Evolutionary conservation across 2,329 filamentous ascomycete genomes (phyloP), one percentile per base, ranked within the genome.

Genomic region (Orbilia brochopaga): DNA sequence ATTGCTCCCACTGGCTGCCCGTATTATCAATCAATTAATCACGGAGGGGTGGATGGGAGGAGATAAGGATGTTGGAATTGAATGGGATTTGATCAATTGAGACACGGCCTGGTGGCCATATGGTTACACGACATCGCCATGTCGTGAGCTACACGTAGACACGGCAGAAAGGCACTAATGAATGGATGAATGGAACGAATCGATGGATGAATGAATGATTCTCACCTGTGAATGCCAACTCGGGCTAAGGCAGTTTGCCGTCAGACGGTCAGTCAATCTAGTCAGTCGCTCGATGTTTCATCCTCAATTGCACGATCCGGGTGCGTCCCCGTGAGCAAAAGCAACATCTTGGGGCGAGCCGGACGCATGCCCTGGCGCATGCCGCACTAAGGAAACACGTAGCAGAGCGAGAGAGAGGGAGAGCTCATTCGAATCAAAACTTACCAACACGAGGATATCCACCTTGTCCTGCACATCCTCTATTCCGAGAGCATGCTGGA

Each of bases 401-500:
- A 48, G 19, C n/a, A 19, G 17, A 21, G 8, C 17, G 5, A 48
- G 44, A 23, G 5, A 17, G 15, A 32, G 19, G 52, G 24, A 53
- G 37, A 35, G 46, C 24, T 40, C 32, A 40, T 23, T 77, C 80
- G 75, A 79, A 90, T 88, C 88, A 65, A 86, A 84, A 77, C 93
- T 91, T 0, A 90, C 88, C 78, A 93, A 80, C 77, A 93, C 90
- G 0, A 90, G 90, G 0, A 93, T 80, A 0, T 93, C 85, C 0
- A 94, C 81, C 30, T 92, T 82, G 77, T 91, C 88, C 0, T 92
- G 75, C 24, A 64, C 44, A 42, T 52, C 66, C n/a, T 83, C 80
- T 1, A 83, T 79, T 0, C 83, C 80, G 4, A 83, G 79, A 0
- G 85, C 83, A 24, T 77, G 81, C 17, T 79, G 82, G 10, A 93